Conservation (phyloP, 768 basidiomycete genomes). For the Podaxis pistillaris region DNA sequence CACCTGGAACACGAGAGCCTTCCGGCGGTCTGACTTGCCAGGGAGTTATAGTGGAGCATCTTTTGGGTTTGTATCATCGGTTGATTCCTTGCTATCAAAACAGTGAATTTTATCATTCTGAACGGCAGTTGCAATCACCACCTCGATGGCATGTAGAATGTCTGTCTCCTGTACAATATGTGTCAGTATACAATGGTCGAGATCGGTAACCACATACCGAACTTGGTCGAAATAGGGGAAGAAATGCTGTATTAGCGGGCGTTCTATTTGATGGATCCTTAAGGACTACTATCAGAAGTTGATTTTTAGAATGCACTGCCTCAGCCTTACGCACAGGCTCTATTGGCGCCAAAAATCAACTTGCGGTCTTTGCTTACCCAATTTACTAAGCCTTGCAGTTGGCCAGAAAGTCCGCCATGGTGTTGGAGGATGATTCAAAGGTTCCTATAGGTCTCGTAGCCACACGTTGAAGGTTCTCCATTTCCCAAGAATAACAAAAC, state of each 20-base stretch:
- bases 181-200: neutral
- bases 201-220: neutral
- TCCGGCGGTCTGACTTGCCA: constrained; percentile 4
- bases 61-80: neutral
- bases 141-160: neutral
- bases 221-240: neutral
- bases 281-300: neutral
- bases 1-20: constrained; percentile 4
- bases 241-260: neutral
- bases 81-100: neutral
- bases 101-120: neutral
- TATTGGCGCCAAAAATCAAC: neutral
- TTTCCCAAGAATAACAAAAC: constrained; percentile 14
- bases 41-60: constrained; percentile 8
- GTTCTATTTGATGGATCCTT: neutral
- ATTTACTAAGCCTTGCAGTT: neutral
- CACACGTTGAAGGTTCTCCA: neutral
- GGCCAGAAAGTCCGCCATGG: neutral
- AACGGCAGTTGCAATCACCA: neutral
- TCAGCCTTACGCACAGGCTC: neutral
- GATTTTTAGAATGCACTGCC: neutral
- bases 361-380: neutral
- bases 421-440: neutral
- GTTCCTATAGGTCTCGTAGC: neutral
- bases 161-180: neutral